These are phyloP conservation scores for Atkinsonella texensis DNA, from an alignment of 2,329 filamentous ascomycete genomes.

Conservation along the genomic window DNA sequence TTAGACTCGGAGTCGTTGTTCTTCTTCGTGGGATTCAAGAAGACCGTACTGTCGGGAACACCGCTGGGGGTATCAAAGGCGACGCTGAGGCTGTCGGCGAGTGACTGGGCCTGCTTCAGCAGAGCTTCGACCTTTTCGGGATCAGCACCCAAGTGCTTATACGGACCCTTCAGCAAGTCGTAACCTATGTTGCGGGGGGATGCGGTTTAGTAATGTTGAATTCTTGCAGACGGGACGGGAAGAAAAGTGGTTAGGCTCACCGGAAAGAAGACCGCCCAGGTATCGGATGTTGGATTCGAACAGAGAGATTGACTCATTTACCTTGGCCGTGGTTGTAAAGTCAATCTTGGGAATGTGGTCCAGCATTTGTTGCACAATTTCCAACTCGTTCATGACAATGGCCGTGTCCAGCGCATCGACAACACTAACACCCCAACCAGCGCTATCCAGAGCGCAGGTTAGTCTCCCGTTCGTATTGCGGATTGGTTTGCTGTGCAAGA, in stretches of 20 bases:
- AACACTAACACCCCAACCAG: conserved; percentile 75
- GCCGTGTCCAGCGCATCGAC: conserved; percentile 73
- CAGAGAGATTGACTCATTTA: conserved; percentile 49
- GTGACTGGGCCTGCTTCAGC: conserved; percentile 51
- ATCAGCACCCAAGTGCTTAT: conserved; percentile 34
- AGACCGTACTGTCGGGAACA: conserved; percentile 58
- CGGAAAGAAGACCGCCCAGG: conserved; percentile 67
- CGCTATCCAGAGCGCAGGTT: conserved; percentile 33
- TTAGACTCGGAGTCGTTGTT: conserved; percentile 44
- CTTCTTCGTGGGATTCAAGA: conserved; percentile 39
- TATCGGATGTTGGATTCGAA: conserved; percentile 92
- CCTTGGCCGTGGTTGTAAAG: conserved; percentile 44
- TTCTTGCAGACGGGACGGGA: too few species aligned
- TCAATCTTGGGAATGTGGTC: conserved; percentile 59
- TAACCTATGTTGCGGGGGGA: conserved; percentile 32
- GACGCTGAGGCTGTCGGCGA: conserved; percentile 63
- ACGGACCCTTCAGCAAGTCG: conserved; percentile 60
- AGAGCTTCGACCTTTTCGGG: conserved; percentile 41
- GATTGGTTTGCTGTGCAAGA: background rate
- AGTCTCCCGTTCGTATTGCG: background rate
- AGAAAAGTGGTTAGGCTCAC: conserved; percentile 21
- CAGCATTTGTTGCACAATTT: conserved; percentile 59
- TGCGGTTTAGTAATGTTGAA: background rate
- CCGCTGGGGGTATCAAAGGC: conserved; percentile 69
- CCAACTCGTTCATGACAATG: conserved; percentile 57